Base-by-base conservation (phyloP, 2,329 filamentous ascomycete genomes). In the Calonectria pteridis region DNA sequence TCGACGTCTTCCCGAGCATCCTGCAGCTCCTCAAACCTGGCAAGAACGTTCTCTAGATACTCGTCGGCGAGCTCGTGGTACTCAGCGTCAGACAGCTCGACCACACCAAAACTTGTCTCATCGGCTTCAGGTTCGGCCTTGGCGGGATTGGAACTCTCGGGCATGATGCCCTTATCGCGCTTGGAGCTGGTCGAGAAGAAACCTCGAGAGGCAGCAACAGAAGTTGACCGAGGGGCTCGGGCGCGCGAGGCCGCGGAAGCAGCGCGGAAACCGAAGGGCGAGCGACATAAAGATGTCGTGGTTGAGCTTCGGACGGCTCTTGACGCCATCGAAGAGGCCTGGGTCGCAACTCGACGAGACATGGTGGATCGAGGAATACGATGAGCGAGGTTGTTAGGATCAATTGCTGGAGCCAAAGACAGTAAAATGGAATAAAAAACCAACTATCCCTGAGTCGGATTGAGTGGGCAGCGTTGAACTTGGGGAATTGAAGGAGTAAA, bases 31-130 rank as follows among this genome's bases (percentile, higher is more conserved):
- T 99, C 97, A 51, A 98, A 88, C 69, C 87, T 88, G 67, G 79
- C 82, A 16, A 92, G 81, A 2, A 93, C 84, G 11, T 78, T 81
- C 6, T 93, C 89, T 79, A 98, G 89, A 83, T 94, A 98, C 64
- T 89, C 84, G 81, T 98, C 94, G 33, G 95, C 91, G 35, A 94
- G 87, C 71, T 94, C 89, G 82, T 98, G 93, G 83, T 97, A 98
- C 81, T 95, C 87, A 31, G 88, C 86, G 4, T 93, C 91, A 2
- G 91, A 90, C 75, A 98, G 87, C 63, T 94, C 88, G 2, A 93
- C 91, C 0, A 94, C 83, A 70, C 83, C 79, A 73, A 89, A 87
- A 28, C 51, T 77, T 20, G 76, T 67, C n/a, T 76, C 31, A 83
- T 76, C 83, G 66, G 76, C 84, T 77, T 72, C 77, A 23, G 86